Conservation (phyloP, 225 moss, liverwort and hornwort species). For the Neckera pumila region DNA sequence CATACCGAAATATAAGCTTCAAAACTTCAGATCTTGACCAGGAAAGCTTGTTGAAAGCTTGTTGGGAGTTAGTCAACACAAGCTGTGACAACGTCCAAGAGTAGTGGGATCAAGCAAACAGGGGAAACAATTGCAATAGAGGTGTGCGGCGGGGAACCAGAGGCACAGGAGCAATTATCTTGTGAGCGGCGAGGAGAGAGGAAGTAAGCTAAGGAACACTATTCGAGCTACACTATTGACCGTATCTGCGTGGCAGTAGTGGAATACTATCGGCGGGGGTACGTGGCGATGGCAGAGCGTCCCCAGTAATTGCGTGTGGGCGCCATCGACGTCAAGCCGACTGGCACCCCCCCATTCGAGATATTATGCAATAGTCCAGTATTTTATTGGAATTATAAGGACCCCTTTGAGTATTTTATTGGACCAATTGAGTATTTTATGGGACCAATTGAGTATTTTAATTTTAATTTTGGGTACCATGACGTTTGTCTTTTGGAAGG, state of each 20-base stretch:
- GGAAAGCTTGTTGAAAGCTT: background rate
- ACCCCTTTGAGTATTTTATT: background rate
- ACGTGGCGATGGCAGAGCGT: background rate
- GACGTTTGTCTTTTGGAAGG: background rate
- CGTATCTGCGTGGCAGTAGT: background rate
- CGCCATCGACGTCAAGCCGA: background rate
- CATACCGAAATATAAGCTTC: background rate
- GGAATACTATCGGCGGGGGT: background rate
- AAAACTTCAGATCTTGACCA: background rate
- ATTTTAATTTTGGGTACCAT: background rate
- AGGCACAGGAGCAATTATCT: background rate
- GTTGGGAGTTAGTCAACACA: background rate
- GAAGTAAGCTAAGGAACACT: background rate
- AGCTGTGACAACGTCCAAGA: background rate
- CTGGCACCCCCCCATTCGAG: background rate
- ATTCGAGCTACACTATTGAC: background rate
- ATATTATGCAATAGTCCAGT: background rate
- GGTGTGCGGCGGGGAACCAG: background rate
- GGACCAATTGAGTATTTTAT: background rate
- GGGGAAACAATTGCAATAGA: background rate
- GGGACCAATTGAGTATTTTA: background rate
- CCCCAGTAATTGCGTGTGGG: background rate
- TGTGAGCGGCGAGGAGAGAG: background rate
- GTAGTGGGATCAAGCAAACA: background rate
- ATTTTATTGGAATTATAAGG: background rate